Evolutionary conservation across 495 filamentous ascomycete genomes (phyloP), one percentile per base, ranked within the genome.

Genomic region (Peziza echinospora): DNA sequence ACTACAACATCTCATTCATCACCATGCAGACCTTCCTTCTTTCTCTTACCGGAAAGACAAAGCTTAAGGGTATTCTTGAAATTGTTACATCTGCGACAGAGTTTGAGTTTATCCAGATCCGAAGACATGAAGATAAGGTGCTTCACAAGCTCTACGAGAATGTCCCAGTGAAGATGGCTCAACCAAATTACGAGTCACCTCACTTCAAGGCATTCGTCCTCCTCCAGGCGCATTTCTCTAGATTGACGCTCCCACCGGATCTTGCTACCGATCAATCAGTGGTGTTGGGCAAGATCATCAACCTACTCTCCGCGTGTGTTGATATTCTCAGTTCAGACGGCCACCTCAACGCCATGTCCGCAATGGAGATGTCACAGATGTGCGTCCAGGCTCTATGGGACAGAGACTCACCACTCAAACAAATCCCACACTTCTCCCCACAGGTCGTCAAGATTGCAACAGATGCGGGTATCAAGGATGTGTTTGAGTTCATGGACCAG

Each of bases 321-420:
- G 89, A 99, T 59, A 84, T 99, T 10, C 73, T 99, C 41, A 92
- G 84, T 7, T 94, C 87, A 5, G 86, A 96, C 47, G 91, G 87
- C 42, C 86, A 96, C 50, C 64, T 96, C 44, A 99, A 96, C 57
- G 87, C 89, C 47, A 89, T 93, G 77, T 83, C 77, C 54, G 89
- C 91, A 22, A 99, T 99, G 89, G 89, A 99, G 63, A 81, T 99
- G 77, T 92, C 84, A 21, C 89, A 99, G 63, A 99, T 99, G 89
- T 81, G 87, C 47, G 85, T 99, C 17, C 89, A 99, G 63, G 85
- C 82, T 24, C 93, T 94, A 82, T 99, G 89, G 89, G 85, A 96
- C 66, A 80, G 84, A 21, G 89, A 99, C 62, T 89, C 81, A 51
- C 84, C 91, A 41, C 70, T 99, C 44, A 93, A 92, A 67, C 89